Base-by-base conservation (phyloP, 2,329 filamentous ascomycete genomes). In the Penicillium hordei region DNA sequence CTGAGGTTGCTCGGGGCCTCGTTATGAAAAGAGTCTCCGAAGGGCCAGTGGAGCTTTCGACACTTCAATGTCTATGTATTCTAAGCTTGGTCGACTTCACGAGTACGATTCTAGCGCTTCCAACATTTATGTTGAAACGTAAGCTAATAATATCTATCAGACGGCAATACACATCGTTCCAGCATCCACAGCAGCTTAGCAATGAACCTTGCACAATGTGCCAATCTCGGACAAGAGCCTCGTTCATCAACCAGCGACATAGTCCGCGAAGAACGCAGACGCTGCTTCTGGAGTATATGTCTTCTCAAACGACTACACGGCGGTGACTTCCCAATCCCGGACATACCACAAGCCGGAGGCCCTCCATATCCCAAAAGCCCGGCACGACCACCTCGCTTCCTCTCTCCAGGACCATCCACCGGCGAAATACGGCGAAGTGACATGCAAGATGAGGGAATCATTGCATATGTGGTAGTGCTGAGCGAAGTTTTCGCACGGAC, bases 401-500 rank as follows among this genome's bases (percentile, higher is more conserved):
- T 66, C 27, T 67, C 68, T 4, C 65, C 68, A 13, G 64, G 59
- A 10, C 60, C 56, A 17, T 48, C 63, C 34, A 51, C 54, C 4
- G 57, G 65, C 12, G 70, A 65, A 43, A 50, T 57, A 43, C 54
- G 69, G 29, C 63, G 64, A 57, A 70, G 64, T 23, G 66, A 71
- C 39, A 75, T 67, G 58, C 65, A 57, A 55, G 72, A 75, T 33
- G 70, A 73, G 54, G 79, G 78, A 2, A 79, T 83, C 23, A 65
- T 80, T 9, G 74, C 76, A 4, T 82, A 81, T 60, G 75, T 77
- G 0, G 76, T 77, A 61, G 70, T 77, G 56, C 67, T 82, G 9
- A 79, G 77, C 46, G 76, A 81, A 53, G 76, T 78, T 1, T 83
- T 81, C 73, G 76, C 77, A 40, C 78, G 78, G 59, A 78, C 78